phyloP scores from a whole-genome alignment of 2,329 filamentous ascomycete species.

The Sclerotinia nivalis region DNA sequence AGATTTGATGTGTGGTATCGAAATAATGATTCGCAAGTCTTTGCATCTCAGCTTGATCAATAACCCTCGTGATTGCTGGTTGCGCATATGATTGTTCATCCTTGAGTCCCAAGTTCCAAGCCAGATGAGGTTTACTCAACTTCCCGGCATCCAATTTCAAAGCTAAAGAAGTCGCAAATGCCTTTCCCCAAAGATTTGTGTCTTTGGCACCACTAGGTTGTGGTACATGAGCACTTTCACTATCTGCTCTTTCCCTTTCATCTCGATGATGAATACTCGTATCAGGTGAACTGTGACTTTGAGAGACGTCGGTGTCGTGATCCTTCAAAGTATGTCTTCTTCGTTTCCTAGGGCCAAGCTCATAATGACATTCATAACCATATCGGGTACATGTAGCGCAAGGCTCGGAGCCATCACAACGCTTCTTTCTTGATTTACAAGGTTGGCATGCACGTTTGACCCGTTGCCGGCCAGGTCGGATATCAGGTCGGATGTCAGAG shows the following conservation, averaged over 20 bases:
- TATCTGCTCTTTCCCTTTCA: constrained; percentile 15
- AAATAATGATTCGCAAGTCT: constrained; percentile 38
- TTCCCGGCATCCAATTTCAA: constrained; percentile 22
- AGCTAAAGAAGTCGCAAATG: constrained; percentile 19
- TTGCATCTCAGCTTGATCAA: constrained; percentile 16
- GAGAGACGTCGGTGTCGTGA: constrained; percentile 20
- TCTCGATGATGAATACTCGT: constrained; percentile 13
- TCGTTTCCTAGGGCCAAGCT: constrained; percentile 19
- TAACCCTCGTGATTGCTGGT: constrained; percentile 32
- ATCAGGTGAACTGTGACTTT: constrained; percentile 22
- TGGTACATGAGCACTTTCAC: constrained; percentile 9
- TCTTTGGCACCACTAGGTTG: constrained; percentile 7
- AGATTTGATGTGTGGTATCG: constrained; percentile 39
- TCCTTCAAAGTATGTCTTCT: constrained; percentile 16
- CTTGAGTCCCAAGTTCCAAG: constrained; percentile 42
- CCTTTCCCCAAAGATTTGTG: constrained; percentile 18
- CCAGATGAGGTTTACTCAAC: constrained; percentile 42
- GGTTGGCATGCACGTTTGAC: constrained; percentile 25
- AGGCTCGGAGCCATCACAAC: constrained; percentile 21
- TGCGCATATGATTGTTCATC: constrained; percentile 31
- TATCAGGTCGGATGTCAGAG: constrained; percentile 22
- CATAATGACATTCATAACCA: constrained; percentile 21
- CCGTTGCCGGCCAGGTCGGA: constrained; percentile 22
- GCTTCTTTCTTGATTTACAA: constrained; percentile 24
- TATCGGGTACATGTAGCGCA: constrained; percentile 22